Conservation (phyloP, 2,329 filamentous ascomycete genomes). For the Biscogniauxia sp. region DNA sequence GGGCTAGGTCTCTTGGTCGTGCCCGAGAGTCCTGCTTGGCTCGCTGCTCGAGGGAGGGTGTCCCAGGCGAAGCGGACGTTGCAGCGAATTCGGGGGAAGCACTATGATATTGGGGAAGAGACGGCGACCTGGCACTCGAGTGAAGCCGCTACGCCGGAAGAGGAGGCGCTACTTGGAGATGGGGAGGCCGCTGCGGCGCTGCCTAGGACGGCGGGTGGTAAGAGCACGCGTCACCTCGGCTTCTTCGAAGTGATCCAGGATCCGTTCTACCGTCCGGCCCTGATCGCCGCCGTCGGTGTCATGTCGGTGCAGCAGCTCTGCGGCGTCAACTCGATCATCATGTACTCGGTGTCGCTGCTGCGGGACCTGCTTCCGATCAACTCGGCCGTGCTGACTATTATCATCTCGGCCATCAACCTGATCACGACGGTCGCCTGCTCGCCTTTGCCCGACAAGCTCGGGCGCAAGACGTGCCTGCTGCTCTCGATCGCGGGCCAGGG, state of each 20-base stretch:
- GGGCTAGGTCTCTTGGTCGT: conserved; percentile 69
- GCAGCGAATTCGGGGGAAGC: conserved; percentile 70
- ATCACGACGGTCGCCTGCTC: conserved; percentile 77
- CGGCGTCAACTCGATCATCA: conserved; percentile 95
- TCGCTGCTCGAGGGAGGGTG: conserved; percentile 65
- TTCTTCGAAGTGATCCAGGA: conserved; percentile 67
- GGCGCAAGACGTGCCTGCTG: conserved; percentile 81
- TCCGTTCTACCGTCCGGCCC: conserved; percentile 66
- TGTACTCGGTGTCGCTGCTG: conserved; percentile 94
- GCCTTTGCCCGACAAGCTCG: conserved; percentile 81
- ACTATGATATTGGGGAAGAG: conserved; percentile 71
- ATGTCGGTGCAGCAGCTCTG: conserved; percentile 93
- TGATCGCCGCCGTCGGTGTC: conserved; percentile 81
- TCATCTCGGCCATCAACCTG: conserved; percentile 85
- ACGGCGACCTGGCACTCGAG: conserved; percentile 57
- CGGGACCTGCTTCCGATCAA: conserved; percentile 76
- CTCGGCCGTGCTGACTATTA: conserved; percentile 79
- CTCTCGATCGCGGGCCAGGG: conserved; percentile 85
- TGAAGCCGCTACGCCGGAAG: conserved; percentile 51
- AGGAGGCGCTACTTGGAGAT: conserved; percentile 63
- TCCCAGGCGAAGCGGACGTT: conserved; percentile 64
- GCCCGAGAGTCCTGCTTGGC: conserved; percentile 85
- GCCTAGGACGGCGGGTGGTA: conserved; percentile 8
- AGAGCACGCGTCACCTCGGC: conserved; percentile 45
- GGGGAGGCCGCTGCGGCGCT: conserved; percentile 25